Evolutionary conservation across 1,284 basidiomycete genomes (phyloP).

Genomic region (Schizophyllum commune): DNA sequence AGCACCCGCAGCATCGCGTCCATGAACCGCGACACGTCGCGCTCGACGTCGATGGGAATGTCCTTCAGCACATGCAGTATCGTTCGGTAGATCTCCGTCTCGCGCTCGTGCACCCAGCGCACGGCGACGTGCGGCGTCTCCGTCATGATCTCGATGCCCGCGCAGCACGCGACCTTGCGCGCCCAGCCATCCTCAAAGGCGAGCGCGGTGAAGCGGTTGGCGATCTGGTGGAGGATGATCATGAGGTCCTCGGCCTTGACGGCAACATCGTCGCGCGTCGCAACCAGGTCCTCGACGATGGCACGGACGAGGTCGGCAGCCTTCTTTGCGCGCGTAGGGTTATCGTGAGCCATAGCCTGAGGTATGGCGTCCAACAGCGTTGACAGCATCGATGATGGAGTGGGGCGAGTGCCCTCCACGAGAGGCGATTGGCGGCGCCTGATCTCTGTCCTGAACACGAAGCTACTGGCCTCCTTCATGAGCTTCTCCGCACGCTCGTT

Average conservation of each 20-base stretch:
- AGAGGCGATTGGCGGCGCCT: not conserved
- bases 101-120: conserved; percentile 83
- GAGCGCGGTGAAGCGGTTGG: conserved; percentile 72
- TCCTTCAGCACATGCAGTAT: conserved; percentile 94
- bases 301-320: conserved; percentile 52
- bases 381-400: conserved; percentile 54
- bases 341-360: conserved; percentile 60
- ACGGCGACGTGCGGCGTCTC: conserved; percentile 63
- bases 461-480: conserved; percentile 58
- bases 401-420: conserved; percentile 34
- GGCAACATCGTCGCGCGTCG: conserved; percentile 39
- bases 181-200: conserved; percentile 89
- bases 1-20: conserved; percentile 78
- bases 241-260: conserved; percentile 39
- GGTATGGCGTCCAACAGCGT: conserved; percentile 76
- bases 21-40: conserved; percentile 74
- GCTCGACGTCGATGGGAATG: conserved; percentile 86
- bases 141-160: conserved; percentile 76
- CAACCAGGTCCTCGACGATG: conserved; percentile 65
- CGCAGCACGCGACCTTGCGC: conserved; percentile 81
- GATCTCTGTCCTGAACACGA: conserved; percentile 63
- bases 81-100: conserved; percentile 87
- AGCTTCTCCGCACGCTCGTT: conserved; percentile 63
- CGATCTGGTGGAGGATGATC: conserved; percentile 68
- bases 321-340: conserved; percentile 48